A percentile compares a stretch with the other conserved stretches of the same genome.
Evolutionary conservation across 306 rosid genomes (phyloP).

Genomic region (Medicago arabica): DNA sequence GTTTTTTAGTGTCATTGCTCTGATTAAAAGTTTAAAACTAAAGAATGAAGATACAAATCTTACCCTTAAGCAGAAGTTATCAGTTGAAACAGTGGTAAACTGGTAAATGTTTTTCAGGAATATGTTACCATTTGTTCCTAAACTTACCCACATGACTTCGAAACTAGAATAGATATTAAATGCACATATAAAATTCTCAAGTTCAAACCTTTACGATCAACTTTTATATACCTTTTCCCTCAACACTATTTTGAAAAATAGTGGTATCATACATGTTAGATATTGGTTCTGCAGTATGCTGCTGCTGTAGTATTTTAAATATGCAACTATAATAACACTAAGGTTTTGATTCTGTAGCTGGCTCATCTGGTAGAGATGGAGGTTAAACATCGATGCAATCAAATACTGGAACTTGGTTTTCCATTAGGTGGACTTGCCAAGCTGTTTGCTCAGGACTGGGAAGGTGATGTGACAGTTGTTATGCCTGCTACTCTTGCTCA

Average conservation of each 20-base stretch:
- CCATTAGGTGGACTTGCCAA: slow-evolving; percentile 90
- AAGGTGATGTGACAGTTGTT: slow-evolving; percentile 95
- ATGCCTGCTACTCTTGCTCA: slow-evolving; percentile 98
- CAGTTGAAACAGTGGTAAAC: slow-evolving; percentile 19
- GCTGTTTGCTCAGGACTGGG: slow-evolving; percentile 99
- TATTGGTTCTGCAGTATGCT: slow-evolving; percentile 21
- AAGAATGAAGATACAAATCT: background rate
- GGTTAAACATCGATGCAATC: slow-evolving; percentile 96
- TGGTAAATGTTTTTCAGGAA: slow-evolving; percentile 8
- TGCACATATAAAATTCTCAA: slow-evolving; percentile 1
- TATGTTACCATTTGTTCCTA: slow-evolving; percentile 26
- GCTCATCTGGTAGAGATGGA: slow-evolving; percentile 98
- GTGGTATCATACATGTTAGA: slow-evolving; percentile 15
- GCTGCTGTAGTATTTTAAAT: slow-evolving; percentile 19
- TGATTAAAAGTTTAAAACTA: slow-evolving; percentile 1
- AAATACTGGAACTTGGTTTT: slow-evolving; percentile 85
- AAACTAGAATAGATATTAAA: slow-evolving; percentile 23
- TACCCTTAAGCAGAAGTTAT: slow-evolving; percentile 7
- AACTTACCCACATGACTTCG: slow-evolving; percentile 13
- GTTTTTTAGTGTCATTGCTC: slow-evolving; percentile 10
- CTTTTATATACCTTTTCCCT: background rate
- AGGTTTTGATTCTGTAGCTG: slow-evolving; percentile 62
- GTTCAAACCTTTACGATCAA: slow-evolving; percentile 4
- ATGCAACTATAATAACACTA: slow-evolving; percentile 25
- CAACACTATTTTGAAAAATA: slow-evolving; percentile 5